Percentiles rank a stretch among this genome's conserved stretches.
These are phyloP conservation scores for Fragaria iinumae DNA, from an alignment of 306 rosid species.

Conservation along the genomic window DNA sequence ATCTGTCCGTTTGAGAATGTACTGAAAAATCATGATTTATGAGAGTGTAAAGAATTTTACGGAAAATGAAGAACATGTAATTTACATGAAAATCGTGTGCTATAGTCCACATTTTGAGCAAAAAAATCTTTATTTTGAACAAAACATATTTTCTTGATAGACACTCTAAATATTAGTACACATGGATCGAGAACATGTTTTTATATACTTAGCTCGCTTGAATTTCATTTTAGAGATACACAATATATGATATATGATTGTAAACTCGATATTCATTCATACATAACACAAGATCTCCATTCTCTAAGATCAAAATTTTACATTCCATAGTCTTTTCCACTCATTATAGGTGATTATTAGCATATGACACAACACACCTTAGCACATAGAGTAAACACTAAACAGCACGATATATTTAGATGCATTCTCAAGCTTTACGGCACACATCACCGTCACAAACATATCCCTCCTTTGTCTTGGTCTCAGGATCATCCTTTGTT, in stretches of 20 bases:
- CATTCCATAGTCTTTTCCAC: background rate
- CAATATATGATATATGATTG: background rate
- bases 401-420: background rate
- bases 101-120: too few relatives aligned
- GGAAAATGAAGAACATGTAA: too few relatives aligned
- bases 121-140: too few relatives aligned
- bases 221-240: background rate
- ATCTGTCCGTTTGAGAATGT: too few relatives aligned
- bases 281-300: background rate
- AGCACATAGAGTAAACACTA: background rate
- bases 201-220: too few relatives aligned
- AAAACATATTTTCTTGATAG: too few relatives aligned
- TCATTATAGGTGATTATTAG: background rate
- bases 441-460: conserved; percentile 44
- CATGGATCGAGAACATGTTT: too few relatives aligned
- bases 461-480: conserved; percentile 26
- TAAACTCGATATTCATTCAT: background rate
- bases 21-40: too few relatives aligned
- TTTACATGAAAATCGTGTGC: too few relatives aligned
- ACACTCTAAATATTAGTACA: too few relatives aligned
- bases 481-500: conserved; percentile 13
- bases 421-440: conserved; percentile 33
- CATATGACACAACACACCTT: background rate
- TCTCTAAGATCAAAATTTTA: background rate
- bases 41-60: too few relatives aligned